A percentile compares a stretch with the other conserved stretches of the same genome.
These are phyloP conservation scores for Veloboletus limbatus DNA, from an alignment of 1,284 basidiomycete genomes.

Conservation along the genomic window DNA sequence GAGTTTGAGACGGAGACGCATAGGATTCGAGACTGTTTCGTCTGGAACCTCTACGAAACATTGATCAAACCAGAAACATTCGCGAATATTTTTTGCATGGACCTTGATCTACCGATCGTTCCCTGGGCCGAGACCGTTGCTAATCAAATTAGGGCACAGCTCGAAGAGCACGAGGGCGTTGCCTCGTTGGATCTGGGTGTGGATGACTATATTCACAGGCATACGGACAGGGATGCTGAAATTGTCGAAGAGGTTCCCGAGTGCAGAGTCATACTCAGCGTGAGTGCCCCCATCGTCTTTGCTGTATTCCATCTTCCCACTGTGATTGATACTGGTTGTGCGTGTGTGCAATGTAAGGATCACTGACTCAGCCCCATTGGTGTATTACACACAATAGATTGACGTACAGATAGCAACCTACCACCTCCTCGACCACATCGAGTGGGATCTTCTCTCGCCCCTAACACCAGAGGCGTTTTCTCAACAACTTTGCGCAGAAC, in stretches of 20 bases:
- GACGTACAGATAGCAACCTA: slow-evolving; percentile 96
- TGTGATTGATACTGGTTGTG: slow-evolving; percentile 16
- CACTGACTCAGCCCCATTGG: slow-evolving; percentile 14
- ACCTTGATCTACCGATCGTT: slow-evolving; percentile 73
- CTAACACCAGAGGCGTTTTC: slow-evolving; percentile 91
- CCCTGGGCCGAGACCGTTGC: slow-evolving; percentile 78
- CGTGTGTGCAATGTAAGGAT: slow-evolving; percentile 14
- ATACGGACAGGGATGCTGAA: slow-evolving; percentile 29
- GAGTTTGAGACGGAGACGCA: slow-evolving; percentile 93
- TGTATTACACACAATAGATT: slow-evolving; percentile 55
- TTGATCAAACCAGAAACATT: slow-evolving; percentile 83
- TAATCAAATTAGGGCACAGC: slow-evolving; percentile 84
- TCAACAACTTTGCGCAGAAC: slow-evolving; percentile 75
- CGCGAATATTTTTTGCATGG: slow-evolving; percentile 82
- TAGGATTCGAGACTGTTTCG: slow-evolving; percentile 90
- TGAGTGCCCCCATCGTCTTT: slow-evolving; percentile 41
- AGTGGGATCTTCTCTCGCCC: slow-evolving; percentile 95
- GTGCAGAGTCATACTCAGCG: slow-evolving; percentile 87
- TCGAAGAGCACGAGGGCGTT: slow-evolving; percentile 84
- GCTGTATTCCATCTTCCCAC: slow-evolving; percentile 12
- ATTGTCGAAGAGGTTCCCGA: slow-evolving; percentile 68
- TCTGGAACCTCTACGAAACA: slow-evolving; percentile 91
- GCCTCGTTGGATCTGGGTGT: slow-evolving; percentile 74
- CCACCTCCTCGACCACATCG: slow-evolving; percentile 92
- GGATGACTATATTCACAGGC: slow-evolving; percentile 52